phyloP scores from a whole-genome alignment of 2,329 filamentous ascomycete species.

The Tolypocladium capitatum region DNA sequence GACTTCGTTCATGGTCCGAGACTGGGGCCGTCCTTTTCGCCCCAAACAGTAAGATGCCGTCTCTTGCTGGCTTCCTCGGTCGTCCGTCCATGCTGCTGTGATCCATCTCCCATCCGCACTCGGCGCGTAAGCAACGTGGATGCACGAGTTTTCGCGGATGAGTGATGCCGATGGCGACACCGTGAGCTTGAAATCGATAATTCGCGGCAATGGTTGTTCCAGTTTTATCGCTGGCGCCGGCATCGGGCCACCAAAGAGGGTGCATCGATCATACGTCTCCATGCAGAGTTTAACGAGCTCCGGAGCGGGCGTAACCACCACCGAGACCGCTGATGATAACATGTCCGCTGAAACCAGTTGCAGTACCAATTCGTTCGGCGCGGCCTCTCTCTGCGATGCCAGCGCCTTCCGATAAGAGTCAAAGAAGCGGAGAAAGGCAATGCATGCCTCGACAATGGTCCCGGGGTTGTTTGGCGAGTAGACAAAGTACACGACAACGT shows the following conservation, averaged over 20 bases:
- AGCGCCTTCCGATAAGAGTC: constrained; percentile 38
- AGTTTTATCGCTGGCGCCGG: constrained; percentile 60
- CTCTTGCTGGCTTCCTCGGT: constrained; percentile 58
- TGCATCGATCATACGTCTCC: constrained; percentile 68
- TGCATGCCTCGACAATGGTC: constrained; percentile 56
- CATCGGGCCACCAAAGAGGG: constrained; percentile 39
- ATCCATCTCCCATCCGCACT: constrained; percentile 69
- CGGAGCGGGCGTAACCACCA: constrained; percentile 47
- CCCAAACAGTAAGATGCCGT: constrained; percentile 61
- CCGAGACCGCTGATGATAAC: constrained; percentile 48
- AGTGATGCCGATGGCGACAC: constrained; percentile 57
- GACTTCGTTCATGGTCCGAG: constrained; percentile 47
- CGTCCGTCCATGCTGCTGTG: constrained; percentile 70
- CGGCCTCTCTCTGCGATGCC: constrained; percentile 26
- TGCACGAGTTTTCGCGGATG: constrained; percentile 63
- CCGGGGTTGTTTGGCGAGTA: constrained; percentile 51
- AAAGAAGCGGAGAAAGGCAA: constrained; percentile 60
- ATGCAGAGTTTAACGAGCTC: constrained; percentile 53
- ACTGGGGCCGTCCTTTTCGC: constrained; percentile 38
- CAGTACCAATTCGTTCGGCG: constrained; percentile 55
- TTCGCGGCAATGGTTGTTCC: constrained; percentile 54
- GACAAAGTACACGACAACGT: constrained; percentile 64
- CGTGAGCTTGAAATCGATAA: constrained; percentile 62
- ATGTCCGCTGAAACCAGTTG: constrained; percentile 60
- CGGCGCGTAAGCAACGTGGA: constrained; percentile 68